These are phyloP conservation scores for Croton laevigatus DNA, from an alignment of 441 rosid genomes.

Conservation along the genomic window DNA sequence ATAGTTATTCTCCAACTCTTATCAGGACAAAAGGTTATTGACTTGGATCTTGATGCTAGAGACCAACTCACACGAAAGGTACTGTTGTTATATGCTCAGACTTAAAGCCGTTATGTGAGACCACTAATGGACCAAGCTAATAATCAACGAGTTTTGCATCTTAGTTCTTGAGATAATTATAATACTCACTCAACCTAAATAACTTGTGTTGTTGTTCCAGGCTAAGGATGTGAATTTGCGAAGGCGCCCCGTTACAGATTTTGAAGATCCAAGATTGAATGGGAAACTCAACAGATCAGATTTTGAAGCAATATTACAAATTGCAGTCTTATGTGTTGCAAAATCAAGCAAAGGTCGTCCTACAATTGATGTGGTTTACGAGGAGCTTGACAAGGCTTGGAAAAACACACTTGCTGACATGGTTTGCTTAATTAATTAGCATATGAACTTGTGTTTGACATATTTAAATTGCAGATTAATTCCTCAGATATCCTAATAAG, in stretches of 20 bases:
- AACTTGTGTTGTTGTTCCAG: slow-evolving; percentile 21
- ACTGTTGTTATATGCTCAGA: not conserved
- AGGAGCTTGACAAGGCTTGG: slow-evolving; percentile 54
- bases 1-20: slow-evolving; percentile 59
- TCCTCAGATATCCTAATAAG: not conserved
- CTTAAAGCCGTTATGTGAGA: too few species aligned
- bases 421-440: slow-evolving; percentile 8
- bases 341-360: slow-evolving; percentile 65
- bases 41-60: slow-evolving; percentile 59
- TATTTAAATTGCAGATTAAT: not conserved
- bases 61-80: slow-evolving; percentile 71
- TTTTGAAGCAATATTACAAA: slow-evolving; percentile 46
- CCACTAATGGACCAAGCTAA: too few species aligned
- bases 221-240: slow-evolving; percentile 52
- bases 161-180: too few species aligned
- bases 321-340: slow-evolving; percentile 57
- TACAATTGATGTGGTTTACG: slow-evolving; percentile 40
- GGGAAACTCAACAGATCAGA: slow-evolving; percentile 42
- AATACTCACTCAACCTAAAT: too few species aligned
- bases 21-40: slow-evolving; percentile 60
- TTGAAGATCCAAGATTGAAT: slow-evolving; percentile 46
- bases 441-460: not conserved
- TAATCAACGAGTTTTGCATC: too few species aligned
- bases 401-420: slow-evolving; percentile 33
- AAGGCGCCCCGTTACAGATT: slow-evolving; percentile 45